Base-by-base conservation (phyloP, 352 stramenopile genomes). In the Phytophthora agathidicida region DNA sequence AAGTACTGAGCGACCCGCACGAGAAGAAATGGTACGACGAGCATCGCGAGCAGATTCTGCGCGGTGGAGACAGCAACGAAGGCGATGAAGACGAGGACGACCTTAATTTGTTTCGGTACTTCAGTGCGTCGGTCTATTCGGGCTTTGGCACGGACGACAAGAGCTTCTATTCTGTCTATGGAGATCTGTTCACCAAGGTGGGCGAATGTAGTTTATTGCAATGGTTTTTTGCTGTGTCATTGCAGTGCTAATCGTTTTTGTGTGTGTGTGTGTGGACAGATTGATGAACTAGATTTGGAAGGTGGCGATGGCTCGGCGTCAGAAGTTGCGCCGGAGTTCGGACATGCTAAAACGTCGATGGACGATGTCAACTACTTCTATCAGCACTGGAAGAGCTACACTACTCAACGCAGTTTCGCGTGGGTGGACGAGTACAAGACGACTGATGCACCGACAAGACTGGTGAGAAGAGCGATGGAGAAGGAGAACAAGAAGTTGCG, bases 21-120 rank as follows among this genome's bases (percentile, higher is more conserved):
- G 83, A 94, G 62, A 83, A 83, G 67, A 90, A 93, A 71, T 96
- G 86, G 86, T 96, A 96, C 70, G 86, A 96, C 62, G 83, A 96
- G 23, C 86, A 96, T 50, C 80, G 86, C 37, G 86, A 96, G 33
- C 84, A 94, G 62, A 90, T 96, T 70, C 67, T 94, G 30, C 83
- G 83, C n/a, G 77, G 81, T 19, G 84, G 77, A 46, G 82, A 81
- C 32, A 73, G 60, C 44, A 54, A 65, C 2, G 68, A 61, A 13
- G 73, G 73, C 3, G 71, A 53, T 9, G 60, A 44, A 23, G 60
- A 59, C 7, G 70, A 77, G 33, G 72, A 88, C 38, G 78, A 81
- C 5, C 51, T 93, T 23, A 83, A 95, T 24, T 48, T 95, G 31
- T 92, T 90, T 65, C 76, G 73, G 43, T 95, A 87, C 62, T 95